Evolutionary conservation across 768 basidiomycete genomes (phyloP).

Genomic region (Rhodotorula graminis): DNA sequence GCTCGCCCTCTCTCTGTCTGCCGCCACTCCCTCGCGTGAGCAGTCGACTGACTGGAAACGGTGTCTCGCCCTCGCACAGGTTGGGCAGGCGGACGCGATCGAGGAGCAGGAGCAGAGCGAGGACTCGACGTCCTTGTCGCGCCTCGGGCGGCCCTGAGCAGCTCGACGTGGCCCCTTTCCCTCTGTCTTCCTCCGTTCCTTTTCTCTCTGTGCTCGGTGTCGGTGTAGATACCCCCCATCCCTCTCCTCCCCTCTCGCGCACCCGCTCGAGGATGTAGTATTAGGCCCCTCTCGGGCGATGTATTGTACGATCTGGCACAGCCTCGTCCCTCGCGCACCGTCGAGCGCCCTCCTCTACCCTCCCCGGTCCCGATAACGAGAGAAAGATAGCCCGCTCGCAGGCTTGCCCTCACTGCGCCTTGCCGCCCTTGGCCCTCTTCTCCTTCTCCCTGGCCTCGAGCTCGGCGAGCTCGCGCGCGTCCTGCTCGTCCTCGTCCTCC

Average conservation of each 20-base stretch:
- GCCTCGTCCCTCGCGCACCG: no score
- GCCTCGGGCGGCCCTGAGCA: conserved; percentile 2
- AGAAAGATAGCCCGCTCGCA: no score
- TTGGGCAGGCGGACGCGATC: conserved; percentile 35
- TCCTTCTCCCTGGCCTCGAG: conserved; percentile 26
- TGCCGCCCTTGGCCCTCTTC: neutral
- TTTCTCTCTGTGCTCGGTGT: no score
- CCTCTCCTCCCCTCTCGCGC: neutral
- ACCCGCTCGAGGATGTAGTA: no score
- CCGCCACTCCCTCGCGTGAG: conserved; percentile 29
- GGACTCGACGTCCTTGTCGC: conserved; percentile 6
- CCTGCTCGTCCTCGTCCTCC: conserved; percentile 55
- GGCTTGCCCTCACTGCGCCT: conserved; percentile 17
- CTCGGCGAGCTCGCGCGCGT: conserved; percentile 39
- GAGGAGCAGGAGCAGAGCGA: conserved; percentile 35
- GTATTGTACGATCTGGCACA: no score
- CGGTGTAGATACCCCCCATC: neutral
- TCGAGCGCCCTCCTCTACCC: no score
- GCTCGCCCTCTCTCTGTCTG: conserved; percentile 43
- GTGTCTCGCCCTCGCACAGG: neutral
- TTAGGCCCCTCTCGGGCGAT: no score
- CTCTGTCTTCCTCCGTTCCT: neutral
- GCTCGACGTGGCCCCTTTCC: neutral
- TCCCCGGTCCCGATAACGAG: neutral
- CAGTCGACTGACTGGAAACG: neutral